Base-by-base conservation (phyloP, 1,139 yeast species). In the Kazachstania sp. region DNA sequence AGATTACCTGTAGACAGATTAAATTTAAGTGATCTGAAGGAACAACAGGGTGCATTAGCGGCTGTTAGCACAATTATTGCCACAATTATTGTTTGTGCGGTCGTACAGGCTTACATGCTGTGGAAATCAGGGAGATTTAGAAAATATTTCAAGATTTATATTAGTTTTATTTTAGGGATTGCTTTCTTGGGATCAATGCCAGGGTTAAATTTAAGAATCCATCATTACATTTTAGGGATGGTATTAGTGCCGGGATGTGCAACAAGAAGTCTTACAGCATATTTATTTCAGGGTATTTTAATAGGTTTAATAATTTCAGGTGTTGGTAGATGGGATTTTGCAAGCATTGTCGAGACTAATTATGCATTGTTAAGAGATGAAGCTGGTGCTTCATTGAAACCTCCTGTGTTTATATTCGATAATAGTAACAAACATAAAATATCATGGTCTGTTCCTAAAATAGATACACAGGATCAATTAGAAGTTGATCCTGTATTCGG, bases 261-360 rank as follows among this genome's bases (percentile, higher is more conserved):
- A 12, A 84, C 95, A 0, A 72, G 83, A 51, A 88, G 95, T 1
- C 60, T 77, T 41, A 73, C 86, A 0, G 88, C 88, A 0, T 70
- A 83, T 45, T 53, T 79, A 19, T 83, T 87, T 60, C 96, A 88
- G 62, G 97, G 97, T 1, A 74, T 92, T 1, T 69, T 92, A 26
- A 64, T 86, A 1, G 98, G 97, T 0, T 70, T 90, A 36, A 75
- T 85, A 48, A 72, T 88, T 8, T 83, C 92, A 19, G 98, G 98
- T 0, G 79, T 87, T 2, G 81, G 95, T 0, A 72, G 95, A 50
- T 90, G 98, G 98, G 97, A 94, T 46, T 81, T 84, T 59, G 97
- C 95, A 2, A 81, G 95, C 19, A 81, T 90, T 49, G 79, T 85
- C 1, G 96, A 90, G 60, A 87, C 97, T 0, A 76, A 76, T 41